These are phyloP conservation scores for Pseudonitzschia multiseries DNA, from an alignment of 108 stramenopile species.

Conservation along the genomic window DNA sequence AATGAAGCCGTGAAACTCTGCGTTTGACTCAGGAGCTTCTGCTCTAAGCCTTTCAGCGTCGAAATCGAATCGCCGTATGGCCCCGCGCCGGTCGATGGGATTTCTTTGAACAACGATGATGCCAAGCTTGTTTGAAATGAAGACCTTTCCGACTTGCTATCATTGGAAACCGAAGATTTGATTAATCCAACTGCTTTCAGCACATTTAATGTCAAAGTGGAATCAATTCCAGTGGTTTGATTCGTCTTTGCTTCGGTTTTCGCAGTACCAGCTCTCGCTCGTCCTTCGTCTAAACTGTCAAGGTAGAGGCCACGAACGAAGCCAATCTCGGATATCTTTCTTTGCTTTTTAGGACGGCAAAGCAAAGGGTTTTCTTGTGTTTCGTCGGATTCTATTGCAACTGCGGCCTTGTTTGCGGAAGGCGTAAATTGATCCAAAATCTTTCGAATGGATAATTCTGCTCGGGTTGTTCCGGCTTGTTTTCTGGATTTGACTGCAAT, in stretches of 20 bases:
- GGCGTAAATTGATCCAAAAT: constrained; percentile 35
- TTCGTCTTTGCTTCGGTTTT: background rate
- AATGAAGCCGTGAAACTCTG: constrained; percentile 5
- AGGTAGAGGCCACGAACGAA: constrained; percentile 47
- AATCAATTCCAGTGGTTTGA: constrained; percentile 39
- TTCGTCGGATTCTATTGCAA: constrained; percentile 8
- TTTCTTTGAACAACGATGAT: constrained; percentile 10
- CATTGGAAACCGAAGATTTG: constrained; percentile 15
- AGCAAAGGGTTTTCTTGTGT: background rate
- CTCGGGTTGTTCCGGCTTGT: constrained; percentile 27
- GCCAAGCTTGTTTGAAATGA: constrained; percentile 12
- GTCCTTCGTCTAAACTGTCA: constrained; percentile 23
- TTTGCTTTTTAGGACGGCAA: constrained; percentile 25
- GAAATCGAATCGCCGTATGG: constrained; percentile 8
- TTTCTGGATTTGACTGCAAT: constrained; percentile 1
- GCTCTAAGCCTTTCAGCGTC: constrained; percentile 9
- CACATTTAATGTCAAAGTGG: constrained; percentile 67
- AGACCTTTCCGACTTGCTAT: constrained; percentile 8
- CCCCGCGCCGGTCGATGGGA: background rate
- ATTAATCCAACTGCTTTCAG: constrained; percentile 65
- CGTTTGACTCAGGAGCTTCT: constrained; percentile 6
- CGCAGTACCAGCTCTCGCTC: background rate
- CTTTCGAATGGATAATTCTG: constrained; percentile 22
- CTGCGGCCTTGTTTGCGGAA: constrained; percentile 3
- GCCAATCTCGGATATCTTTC: constrained; percentile 48